Evolutionary conservation across 1,139 yeast species (phyloP), one percentile per base, ranked within the genome.

Genomic region (Arxiozyma bovina): DNA sequence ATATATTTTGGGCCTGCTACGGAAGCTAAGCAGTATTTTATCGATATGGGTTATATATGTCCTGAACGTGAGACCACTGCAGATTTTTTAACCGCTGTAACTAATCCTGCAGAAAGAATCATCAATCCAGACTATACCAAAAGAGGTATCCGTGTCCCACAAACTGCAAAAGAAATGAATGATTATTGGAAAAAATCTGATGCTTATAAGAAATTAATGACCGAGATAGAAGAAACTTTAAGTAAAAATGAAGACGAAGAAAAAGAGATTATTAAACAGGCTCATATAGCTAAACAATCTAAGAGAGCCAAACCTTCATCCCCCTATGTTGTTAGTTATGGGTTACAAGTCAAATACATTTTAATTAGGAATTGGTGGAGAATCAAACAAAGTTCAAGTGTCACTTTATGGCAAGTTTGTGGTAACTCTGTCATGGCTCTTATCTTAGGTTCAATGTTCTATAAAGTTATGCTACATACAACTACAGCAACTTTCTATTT

Each of bases 41-140:
- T 72, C 54, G 75, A 75, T 43, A 82, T 85, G 87, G 94, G 94
- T 43, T 85, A 80, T 68, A 76, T 76, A 17, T 85, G 89, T 65
- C 85, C 88, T 43, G 75, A 77, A 45, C 82, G 96, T 69, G 90
- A 85, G 73, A 85, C 95, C 11, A 84, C 93, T 56, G 88, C 91
- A 18, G 96, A 88, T 68, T 88, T 80, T 69, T 74, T 88, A 64
- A 87, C 96, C 1, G 81, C 94, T 1, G 74, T 87, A 52, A 85
- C 95, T 2, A 83, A 83, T 62, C 91, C 95, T 8, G 71, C 75
- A 4, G 94, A 85, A 69, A 79, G 94, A 69, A 70, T 74, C 17
- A 70, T 79, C 7, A 65, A 66, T 47, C 50, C 58, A 51, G 68
- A 64, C 5, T 61, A 53, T 53, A 27, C 60, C 4, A 70, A 70